Evolutionary conservation across 1,284 basidiomycete genomes (phyloP).

Genomic region (Earliella scabrosa): DNA sequence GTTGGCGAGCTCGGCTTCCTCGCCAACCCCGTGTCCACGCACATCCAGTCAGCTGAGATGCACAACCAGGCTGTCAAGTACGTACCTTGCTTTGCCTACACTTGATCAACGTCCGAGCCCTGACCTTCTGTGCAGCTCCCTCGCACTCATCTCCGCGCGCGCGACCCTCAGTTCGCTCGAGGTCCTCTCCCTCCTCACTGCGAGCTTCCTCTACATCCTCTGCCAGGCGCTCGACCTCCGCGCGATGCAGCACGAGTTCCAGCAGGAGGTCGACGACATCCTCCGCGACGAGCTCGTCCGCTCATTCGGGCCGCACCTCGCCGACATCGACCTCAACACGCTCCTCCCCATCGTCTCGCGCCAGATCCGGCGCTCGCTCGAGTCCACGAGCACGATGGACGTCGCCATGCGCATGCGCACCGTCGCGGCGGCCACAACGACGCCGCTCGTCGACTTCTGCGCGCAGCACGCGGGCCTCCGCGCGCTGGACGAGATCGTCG

Average conservation of each 20-base stretch:
- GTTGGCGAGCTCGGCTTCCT: slow-evolving; percentile 82
- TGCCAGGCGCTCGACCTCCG: slow-evolving; percentile 86
- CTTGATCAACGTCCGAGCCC: background rate
- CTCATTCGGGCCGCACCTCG: slow-evolving; percentile 49
- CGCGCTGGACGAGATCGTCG: slow-evolving; percentile 42
- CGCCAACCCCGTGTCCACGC: slow-evolving; percentile 84
- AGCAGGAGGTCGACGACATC: slow-evolving; percentile 51
- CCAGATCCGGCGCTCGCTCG: slow-evolving; percentile 56
- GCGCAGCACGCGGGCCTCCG: slow-evolving; percentile 38
- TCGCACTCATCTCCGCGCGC: slow-evolving; percentile 81
- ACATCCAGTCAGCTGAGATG: slow-evolving; percentile 87
- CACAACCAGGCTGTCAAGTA: slow-evolving; percentile 88
- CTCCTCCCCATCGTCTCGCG: slow-evolving; percentile 43
- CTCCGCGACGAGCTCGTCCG: slow-evolving; percentile 52
- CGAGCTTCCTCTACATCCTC: slow-evolving; percentile 77
- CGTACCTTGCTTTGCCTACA: slow-evolving; percentile 36
- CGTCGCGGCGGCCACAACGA: slow-evolving; percentile 64
- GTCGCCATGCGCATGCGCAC: slow-evolving; percentile 65
- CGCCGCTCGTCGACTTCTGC: slow-evolving; percentile 64
- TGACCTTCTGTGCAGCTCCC: slow-evolving; percentile 53
- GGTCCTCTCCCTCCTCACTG: slow-evolving; percentile 72
- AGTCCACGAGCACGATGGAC: slow-evolving; percentile 74
- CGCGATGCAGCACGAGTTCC: slow-evolving; percentile 70
- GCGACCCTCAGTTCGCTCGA: slow-evolving; percentile 80
- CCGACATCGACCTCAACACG: slow-evolving; percentile 34